Base-by-base conservation (phyloP, 164 flowering plant species). In the Vitis rupestris region DNA sequence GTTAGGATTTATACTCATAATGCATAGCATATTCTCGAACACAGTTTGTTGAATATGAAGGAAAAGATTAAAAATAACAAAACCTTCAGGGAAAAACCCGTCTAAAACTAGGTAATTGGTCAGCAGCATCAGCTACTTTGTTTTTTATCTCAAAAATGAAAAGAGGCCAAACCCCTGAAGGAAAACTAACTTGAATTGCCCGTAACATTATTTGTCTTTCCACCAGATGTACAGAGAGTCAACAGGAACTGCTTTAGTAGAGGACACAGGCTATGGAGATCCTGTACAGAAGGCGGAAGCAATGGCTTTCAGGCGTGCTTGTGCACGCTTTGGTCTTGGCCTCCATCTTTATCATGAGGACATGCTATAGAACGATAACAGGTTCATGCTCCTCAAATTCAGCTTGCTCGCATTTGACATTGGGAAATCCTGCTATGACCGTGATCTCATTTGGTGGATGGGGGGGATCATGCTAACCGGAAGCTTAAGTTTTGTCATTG, bases 281-380 rank as follows among this genome's bases (percentile, higher is more conserved):
- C 90, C 98, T 8, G 92, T 94, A 59, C 96, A 92, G 65, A 91
- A 91, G 82, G 99, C 99, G 54, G 99, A 94, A 83, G 90, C 90
- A 23, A 92, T 92, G 99, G 99, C 99, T 50, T 94, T 94, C 82
- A 97, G 98, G 31, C 84, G 99, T 57, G 99, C 99, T 79, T 94
- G 99, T 84, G 98, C 99, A 19, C 90, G 98, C 63, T 82, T 94
- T 52, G 98, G 98, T 10, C 90, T 94, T 44, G 99, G 97, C 31
- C 96, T 94, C 79, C 94, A 94, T 82, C 96, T 92, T 15, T 94
- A 91, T 66, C 97, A 94, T 64, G 98, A 91, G 61, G 99, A 94
- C 67, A 7, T 83, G 80, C 50, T 65, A 61, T 82, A 74, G 60
- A 12, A 54, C 17, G 17, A 52, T 37, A 23, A 52, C n/a, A 52